A percentile compares a stretch with the other conserved stretches of the same genome.
These are phyloP conservation scores for Boletus speciosus DNA, from an alignment of 768 basidiomycete species.

Conservation along the genomic window DNA sequence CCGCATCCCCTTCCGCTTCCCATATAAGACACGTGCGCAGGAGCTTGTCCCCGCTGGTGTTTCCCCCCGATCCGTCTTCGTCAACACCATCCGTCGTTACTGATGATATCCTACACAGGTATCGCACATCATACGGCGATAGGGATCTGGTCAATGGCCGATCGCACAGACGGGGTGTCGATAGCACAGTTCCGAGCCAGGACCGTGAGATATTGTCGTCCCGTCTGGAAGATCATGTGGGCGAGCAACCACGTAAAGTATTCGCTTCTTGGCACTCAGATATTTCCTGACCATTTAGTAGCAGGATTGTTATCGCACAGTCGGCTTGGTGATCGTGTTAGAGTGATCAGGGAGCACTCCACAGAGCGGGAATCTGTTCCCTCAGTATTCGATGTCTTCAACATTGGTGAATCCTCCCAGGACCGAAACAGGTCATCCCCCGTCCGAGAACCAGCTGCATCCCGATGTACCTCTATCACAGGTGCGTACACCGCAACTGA, in stretches of 20 bases:
- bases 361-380: constrained; percentile 21
- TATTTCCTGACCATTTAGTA: neutral
- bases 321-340: constrained; percentile 10
- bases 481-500: constrained; percentile 7
- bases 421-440: constrained; percentile 14
- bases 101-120: constrained; percentile 17
- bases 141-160: neutral
- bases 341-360: constrained; percentile 23
- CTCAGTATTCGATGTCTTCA: constrained; percentile 30
- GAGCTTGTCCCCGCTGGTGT: constrained; percentile 26
- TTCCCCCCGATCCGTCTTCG: constrained; percentile 16
- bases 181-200: constrained; percentile 1
- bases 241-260: constrained; percentile 11
- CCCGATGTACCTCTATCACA: constrained; percentile 10
- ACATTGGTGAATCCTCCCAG: constrained; percentile 21
- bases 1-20: constrained; percentile 4
- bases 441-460: constrained; percentile 6
- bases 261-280: neutral
- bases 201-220: constrained; percentile 4
- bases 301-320: constrained; percentile 2
- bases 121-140: constrained; percentile 6
- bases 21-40: constrained; percentile 16
- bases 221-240: constrained; percentile 3
- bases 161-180: constrained; percentile 6
- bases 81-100: constrained; percentile 10